Base-by-base conservation (phyloP, 75 land plant genomes). In the Picea glauca region DNA sequence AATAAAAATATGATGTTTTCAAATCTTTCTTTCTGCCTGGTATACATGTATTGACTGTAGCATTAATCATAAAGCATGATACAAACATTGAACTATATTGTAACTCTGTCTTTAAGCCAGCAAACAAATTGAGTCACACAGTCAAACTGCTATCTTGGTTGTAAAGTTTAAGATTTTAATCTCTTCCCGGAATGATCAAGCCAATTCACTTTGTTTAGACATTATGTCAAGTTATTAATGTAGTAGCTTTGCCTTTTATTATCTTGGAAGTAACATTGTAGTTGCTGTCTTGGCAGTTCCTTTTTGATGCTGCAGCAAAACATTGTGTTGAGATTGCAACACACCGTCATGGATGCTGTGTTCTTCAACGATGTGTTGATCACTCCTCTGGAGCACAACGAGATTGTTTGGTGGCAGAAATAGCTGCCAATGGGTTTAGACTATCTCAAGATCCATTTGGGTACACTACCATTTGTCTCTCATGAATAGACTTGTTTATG, bases 371-470 rank as follows among this genome's bases (percentile, higher is more conserved):
- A 33, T 91, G 94, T 78, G 84, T 93, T 60, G 72, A 75, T 58
- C 76, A 72, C 88, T 82, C 87, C 50, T 77, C 82, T 30, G 88
- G 77, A 31, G 79, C 78, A 26, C 85, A 83, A 79, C 84, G 79
- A 65, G 75, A 79, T 3, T 85, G 80, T 50, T 76, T 93, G 70
- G 82, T 93, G 11, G 77, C 79, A 54, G 80, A 86, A 61, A 80
- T 93, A 50, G 79, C 83, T 32, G 83, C 88, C n/a, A 87, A 92
- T 78, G 85, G 92, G 15, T 81, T 92, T 40, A 59, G 79, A 58
- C 90, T 93, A 58, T 87, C 94, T 18, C 89, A 93, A 80, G 95
- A 93, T 83, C 88, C 80, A 64, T 93, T 78, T 81, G 95, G 95
- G 95, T 93, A 93, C 56, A 50, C 56, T 9, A 11, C 56, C 11